A percentile compares a stretch with the other conserved stretches of the same genome.
phyloP scores from a whole-genome alignment of 108 stramenopile genomes.

The Nitzschia inconspicua region DNA sequence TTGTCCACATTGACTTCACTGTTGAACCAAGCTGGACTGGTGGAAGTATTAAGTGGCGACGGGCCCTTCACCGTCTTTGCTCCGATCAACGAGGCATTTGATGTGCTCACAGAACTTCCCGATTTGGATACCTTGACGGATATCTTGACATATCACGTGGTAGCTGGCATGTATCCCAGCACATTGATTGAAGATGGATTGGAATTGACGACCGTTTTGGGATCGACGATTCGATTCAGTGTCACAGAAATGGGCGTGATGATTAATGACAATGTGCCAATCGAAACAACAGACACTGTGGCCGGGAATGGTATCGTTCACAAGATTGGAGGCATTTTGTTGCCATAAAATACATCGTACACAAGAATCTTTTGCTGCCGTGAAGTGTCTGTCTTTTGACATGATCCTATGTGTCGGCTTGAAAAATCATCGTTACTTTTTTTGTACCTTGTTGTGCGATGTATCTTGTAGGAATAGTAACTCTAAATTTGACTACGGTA shows the following conservation, averaged over 20 bases:
- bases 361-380: too few species aligned
- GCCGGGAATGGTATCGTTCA: constrained; percentile 7
- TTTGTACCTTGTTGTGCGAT: too few species aligned
- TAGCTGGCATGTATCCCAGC: constrained; percentile 3
- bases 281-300: not conserved
- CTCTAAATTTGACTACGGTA: too few species aligned
- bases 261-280: constrained; percentile 19
- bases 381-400: too few species aligned
- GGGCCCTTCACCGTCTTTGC: constrained; percentile 33
- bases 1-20: too few species aligned
- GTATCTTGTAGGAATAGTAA: too few species aligned
- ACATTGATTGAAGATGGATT: constrained; percentile 4
- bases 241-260: constrained; percentile 10
- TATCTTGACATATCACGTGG: constrained; percentile 39
- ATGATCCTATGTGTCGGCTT: too few species aligned
- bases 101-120: constrained; percentile 23
- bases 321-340: not conserved
- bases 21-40: constrained; percentile 13
- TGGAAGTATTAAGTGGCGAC: constrained; percentile 21
- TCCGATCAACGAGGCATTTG: constrained; percentile 51
- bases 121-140: constrained; percentile 1
- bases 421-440: too few species aligned
- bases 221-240: constrained; percentile 2
- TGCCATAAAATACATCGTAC: too few species aligned
- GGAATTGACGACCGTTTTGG: constrained; percentile 7